Base-by-base conservation (phyloP, 495 filamentous ascomycete genomes). In the Zalerion maritima region DNA sequence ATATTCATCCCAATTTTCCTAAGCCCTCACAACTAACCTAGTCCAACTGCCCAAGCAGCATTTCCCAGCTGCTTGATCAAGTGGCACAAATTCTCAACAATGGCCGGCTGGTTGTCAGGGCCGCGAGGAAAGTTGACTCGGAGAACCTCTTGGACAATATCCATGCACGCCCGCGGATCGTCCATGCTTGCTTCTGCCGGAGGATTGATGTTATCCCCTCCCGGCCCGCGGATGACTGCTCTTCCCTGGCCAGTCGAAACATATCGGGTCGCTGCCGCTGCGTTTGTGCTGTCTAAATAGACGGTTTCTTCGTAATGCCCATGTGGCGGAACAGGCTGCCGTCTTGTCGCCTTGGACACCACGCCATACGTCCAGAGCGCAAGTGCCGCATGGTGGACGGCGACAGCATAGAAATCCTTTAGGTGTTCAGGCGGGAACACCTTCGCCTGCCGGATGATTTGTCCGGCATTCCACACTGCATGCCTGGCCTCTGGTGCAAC, bases 401-500 rank as follows among this genome's bases (percentile, higher is more conserved):
- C 65, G 8, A 75, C 61, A 4, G 70, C 69, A 26, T 62, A 55
- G 41, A 77, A 77, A 15, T 71, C 69, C 9, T 65, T 63, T 2
- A 76, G 44, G 2, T 54, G 50, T 0, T 58, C 57, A 0, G 42
- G 35, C 0, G 62, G 50, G 25, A 77, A 62, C 6, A 41, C 23
- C 35, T 57, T 62, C 0, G 67, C 70, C 3, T 62, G 57, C 5
- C 65, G 58, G 5, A 80, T 40, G 1, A 73, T 55, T 44, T 76
- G 73, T 0, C 71, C 73, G 0, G 73, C 71, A 32, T 75, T 69
- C 64, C 68, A 77, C 1, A 76, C 38, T 1, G 73, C 72, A 15
- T 57, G 57, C 4, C 73, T 49, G 0, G 67, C 60, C 13, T 72
- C 64, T 2, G 42, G 25, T 10, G 49, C 62, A 1, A 49, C 43